Base-by-base conservation (phyloP, 495 filamentous ascomycete species). In the Podospora australis region DNA sequence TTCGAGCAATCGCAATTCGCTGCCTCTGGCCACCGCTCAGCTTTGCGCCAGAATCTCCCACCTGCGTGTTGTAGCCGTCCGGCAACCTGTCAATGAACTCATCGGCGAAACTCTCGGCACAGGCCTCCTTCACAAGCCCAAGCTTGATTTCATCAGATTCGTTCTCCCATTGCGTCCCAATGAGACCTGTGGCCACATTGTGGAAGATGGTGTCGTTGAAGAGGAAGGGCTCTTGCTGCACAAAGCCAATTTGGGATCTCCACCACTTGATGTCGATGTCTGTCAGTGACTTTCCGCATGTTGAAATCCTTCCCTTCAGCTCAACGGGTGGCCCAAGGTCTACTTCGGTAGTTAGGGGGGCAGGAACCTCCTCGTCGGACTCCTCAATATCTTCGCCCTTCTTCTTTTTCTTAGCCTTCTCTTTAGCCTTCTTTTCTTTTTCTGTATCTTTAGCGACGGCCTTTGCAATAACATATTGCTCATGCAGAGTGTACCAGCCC, bases 401-500 rank as follows among this genome's bases (percentile, higher is more conserved):
- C 38, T 62, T 63, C 23, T 47, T 54, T 45, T 63, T 52, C 8
- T 44, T 48, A 43, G 69, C 66, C 20, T 69, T 63, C 46, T 60
- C 57, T 46, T 69, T 68, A 32, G 63, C 54, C 50, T 68, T 62
- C 32, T 67, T 55, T 35, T 67, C 52, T 54, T 72, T 72, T 25
- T 64, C 59, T 51, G 63, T 54, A 36, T 74, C 66, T 53, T 71
- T 67, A 30, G 67, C 68, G 26, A 72, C 64, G 5, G 71, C 62
- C 60, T 72, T 70, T 5, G 66, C 69, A n/a, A 75, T 72, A 24
- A 70, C 56, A 41, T 71, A 60, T 54, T 75, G 71, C 25, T 73
- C 66, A 16, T 66, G 58, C 28, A 94, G 83, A 24, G 88, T 80
- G 58, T 98, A 98, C 75, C 95, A 97, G 2, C 91, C 79, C 60